Conservation (phyloP, 2,329 filamentous ascomycete species). For the Mariannaea sp. region DNA sequence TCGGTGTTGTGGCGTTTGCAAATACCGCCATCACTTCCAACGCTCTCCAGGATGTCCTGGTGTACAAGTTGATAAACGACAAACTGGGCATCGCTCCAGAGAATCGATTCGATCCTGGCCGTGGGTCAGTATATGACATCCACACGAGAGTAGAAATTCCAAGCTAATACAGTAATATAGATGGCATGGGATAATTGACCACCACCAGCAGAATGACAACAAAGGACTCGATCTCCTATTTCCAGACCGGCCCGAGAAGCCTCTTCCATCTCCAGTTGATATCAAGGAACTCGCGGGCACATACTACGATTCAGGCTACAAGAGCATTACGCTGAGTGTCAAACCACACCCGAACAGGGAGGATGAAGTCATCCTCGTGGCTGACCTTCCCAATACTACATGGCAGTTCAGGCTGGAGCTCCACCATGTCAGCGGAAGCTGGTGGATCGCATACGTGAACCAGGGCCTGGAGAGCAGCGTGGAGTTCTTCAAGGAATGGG, state of each 20-base stretch:
- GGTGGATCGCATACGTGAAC: constrained; percentile 33
- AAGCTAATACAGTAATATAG: constrained; percentile 10
- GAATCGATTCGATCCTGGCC: constrained; percentile 27
- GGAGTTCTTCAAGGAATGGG: constrained; percentile 11
- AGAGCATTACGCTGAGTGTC: constrained; percentile 28
- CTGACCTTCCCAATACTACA: constrained; percentile 30
- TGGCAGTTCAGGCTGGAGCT: constrained; percentile 32
- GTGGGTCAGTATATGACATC: not conserved
- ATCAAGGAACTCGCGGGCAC: constrained; percentile 45
- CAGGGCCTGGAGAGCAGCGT: not conserved
- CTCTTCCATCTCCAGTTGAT: constrained; percentile 43
- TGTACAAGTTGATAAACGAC: constrained; percentile 40
- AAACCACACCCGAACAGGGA: constrained; percentile 19
- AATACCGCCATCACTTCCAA: constrained; percentile 52
- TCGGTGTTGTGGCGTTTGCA: constrained; percentile 41
- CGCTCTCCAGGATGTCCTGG: constrained; percentile 31
- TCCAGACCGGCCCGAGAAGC: constrained; percentile 43
- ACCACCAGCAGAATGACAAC: constrained; percentile 29
- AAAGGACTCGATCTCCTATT: constrained; percentile 45
- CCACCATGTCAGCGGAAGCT: constrained; percentile 37
- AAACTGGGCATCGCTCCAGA: constrained; percentile 30
- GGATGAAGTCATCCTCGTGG: constrained; percentile 30
- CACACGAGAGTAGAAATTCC: not conserved
- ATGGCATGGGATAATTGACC: constrained; percentile 12
- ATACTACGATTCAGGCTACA: constrained; percentile 52